Base-by-base conservation (phyloP, 176 grass and related monocot species). In the Bonia amplexicaulis region DNA sequence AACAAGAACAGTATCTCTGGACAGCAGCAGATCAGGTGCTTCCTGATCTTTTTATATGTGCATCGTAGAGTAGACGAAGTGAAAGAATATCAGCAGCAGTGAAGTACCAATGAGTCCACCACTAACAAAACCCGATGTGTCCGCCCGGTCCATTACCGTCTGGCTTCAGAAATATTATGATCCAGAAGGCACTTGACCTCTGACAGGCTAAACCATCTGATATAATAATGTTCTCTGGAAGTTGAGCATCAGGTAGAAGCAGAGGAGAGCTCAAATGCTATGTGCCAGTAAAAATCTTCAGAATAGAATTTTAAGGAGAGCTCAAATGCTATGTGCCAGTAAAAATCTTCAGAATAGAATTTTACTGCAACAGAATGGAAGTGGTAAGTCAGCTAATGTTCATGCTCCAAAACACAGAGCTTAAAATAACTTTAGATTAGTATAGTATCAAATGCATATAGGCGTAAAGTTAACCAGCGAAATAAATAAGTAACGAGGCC, bases 91-190 rank as follows among this genome's bases (percentile, higher is more conserved):
- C 69, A 92, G 72, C 70, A 95, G 83, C 49, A 59, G 87, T 13
- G 66, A 84, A 44, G 64, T 77, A 29, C 86, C 25, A 59, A 47
- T 66, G 81, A 60, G 53, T 81, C 93, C 93, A 81, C 93, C 88
- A 22, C 88, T 95, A 78, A 95, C 93, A 84, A 95, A 95, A 22
- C 93, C 90, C 1, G 93, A 88, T 41, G 88, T 92, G 83, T 95
- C 93, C 33, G 88, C 83, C 35, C 93, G 42, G 76, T 95, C 93
- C 93, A 92, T 92, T 45, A 78, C 52, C 46, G 31, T 37, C 66
- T 80, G 45, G 75, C 25, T 82, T 79, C 84, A 55, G 23, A 12
- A 47, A 72, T n/a, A 0, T 37, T 68, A 0, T 73, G 20, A 89
- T 62, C 60, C 42, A 42, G 41, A 48, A 52, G 69, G n/a, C 22